Evolutionary conservation across 2,329 filamentous ascomycete genomes (phyloP).

Genomic region (Blumeriella jaapii): DNA sequence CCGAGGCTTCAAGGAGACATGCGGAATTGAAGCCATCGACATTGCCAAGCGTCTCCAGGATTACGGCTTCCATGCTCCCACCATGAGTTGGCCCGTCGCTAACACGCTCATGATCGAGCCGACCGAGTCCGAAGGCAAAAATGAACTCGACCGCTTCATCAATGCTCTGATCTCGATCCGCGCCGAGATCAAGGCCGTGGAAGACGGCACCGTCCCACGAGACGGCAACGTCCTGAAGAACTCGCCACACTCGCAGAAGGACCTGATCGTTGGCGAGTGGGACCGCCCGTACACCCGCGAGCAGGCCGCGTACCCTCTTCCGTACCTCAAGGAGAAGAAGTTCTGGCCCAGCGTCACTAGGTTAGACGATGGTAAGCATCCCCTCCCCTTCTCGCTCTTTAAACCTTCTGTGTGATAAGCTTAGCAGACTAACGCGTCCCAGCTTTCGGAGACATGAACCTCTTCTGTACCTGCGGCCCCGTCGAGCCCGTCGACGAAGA

Average conservation of each 20-base stretch:
- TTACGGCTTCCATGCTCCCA: constrained; percentile 94
- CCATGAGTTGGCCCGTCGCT: constrained; percentile 91
- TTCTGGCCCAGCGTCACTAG: constrained; percentile 88
- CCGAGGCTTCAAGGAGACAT: constrained; percentile 70
- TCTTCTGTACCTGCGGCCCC: constrained; percentile 89
- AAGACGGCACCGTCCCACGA: constrained; percentile 64
- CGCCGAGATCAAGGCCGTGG: constrained; percentile 70
- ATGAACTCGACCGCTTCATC: constrained; percentile 87
- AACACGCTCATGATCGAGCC: constrained; percentile 98
- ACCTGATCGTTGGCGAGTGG: constrained; percentile 70
- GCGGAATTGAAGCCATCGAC: constrained; percentile 83
- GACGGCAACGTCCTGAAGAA: constrained; percentile 81
- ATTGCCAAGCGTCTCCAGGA: constrained; percentile 95
- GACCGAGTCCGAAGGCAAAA: constrained; percentile 85
- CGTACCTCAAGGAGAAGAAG: constrained; percentile 85
- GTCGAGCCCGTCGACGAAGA: constrained; percentile 41
- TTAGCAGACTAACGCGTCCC: constrained; percentile 14
- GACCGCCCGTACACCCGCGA: constrained; percentile 70
- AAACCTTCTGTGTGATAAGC: too few species aligned
- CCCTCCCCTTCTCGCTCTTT: background rate
- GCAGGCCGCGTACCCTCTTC: constrained; percentile 75
- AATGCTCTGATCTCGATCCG: constrained; percentile 82
- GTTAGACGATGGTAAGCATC: constrained; percentile 69
- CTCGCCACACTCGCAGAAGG: constrained; percentile 73
- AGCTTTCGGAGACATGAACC: constrained; percentile 84